Evolutionary conservation across 495 filamentous ascomycete genomes (phyloP).

Genomic region (Penicillium macrosclerotiorum): DNA sequence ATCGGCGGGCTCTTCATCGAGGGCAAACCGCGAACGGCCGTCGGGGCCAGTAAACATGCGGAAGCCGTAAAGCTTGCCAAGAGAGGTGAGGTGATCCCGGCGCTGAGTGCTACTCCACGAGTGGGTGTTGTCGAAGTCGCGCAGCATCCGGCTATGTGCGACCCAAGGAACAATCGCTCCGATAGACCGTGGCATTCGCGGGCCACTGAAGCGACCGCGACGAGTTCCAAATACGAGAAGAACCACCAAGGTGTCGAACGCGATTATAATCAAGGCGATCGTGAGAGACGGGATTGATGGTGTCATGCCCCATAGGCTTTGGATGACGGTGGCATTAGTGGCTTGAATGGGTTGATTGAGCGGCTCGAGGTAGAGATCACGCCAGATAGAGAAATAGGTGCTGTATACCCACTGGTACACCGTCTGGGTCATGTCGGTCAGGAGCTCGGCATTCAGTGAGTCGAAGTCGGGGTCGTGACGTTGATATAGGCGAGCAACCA

Average conservation of each 20-base stretch:
- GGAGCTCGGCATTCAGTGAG: slow-evolving; percentile 19
- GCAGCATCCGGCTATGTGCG: slow-evolving; percentile 39
- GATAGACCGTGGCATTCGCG: slow-evolving; percentile 40
- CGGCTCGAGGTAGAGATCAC: slow-evolving; percentile 34
- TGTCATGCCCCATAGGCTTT: slow-evolving; percentile 36
- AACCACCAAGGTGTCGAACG: slow-evolving; percentile 36
- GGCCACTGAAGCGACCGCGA: slow-evolving; percentile 36
- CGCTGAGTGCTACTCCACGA: slow-evolving; percentile 31
- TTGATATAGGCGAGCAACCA: slow-evolving; percentile 39
- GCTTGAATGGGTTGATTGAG: slow-evolving; percentile 20
- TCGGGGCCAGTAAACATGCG: slow-evolving; percentile 35
- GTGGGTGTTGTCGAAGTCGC: slow-evolving; percentile 36
- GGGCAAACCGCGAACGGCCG: slow-evolving; percentile 35
- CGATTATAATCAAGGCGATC: slow-evolving; percentile 35
- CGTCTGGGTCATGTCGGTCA: slow-evolving; percentile 29
- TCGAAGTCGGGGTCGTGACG: slow-evolving; percentile 26
- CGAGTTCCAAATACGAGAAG: slow-evolving; percentile 40
- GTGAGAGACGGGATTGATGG: slow-evolving; percentile 33
- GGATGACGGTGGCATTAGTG: slow-evolving; percentile 29
- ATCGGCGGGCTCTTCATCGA: slow-evolving; percentile 33
- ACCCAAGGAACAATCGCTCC: slow-evolving; percentile 42
- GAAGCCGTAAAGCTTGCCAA: slow-evolving; percentile 39
- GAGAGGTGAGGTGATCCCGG: slow-evolving; percentile 24
- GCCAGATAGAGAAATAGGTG: slow-evolving; percentile 43
- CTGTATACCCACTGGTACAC: slow-evolving; percentile 45